These are phyloP conservation scores for Cadophora sp. DNA, from an alignment of 2,329 filamentous ascomycete species.

Conservation along the genomic window DNA sequence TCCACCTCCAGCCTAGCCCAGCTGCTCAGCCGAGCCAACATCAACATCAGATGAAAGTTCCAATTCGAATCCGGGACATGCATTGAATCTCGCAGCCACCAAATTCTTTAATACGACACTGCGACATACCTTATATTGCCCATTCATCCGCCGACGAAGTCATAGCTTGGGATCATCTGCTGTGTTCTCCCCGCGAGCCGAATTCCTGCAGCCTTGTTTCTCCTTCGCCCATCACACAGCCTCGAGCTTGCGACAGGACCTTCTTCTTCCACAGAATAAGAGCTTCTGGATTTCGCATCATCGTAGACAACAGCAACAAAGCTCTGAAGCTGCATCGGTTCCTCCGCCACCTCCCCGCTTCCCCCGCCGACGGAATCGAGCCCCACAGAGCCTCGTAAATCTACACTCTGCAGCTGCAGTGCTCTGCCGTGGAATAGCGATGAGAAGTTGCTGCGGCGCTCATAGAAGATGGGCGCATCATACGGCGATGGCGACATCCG, in stretches of 20 bases:
- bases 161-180: neutral
- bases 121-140: neutral
- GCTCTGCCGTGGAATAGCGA: neutral
- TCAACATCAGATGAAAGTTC: neutral
- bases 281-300: no score
- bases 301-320: neutral
- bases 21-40: neutral
- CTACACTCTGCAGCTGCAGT: neutral
- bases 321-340: neutral
- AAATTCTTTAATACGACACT: neutral
- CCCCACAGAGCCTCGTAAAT: neutral
- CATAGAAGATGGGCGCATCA: conserved; percentile 10
- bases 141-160: neutral
- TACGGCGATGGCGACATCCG: conserved; percentile 25
- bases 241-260: neutral
- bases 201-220: conserved; percentile 2
- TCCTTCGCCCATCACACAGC: neutral
- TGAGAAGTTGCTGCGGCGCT: neutral
- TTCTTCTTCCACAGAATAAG: neutral
- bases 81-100: neutral
- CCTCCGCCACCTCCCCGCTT: neutral
- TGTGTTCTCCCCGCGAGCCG: neutral
- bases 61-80: neutral
- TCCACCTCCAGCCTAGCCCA: neutral
- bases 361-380: neutral